Base-by-base conservation (phyloP, 1,284 basidiomycete genomes). In the Fomitopsis pinicola region DNA sequence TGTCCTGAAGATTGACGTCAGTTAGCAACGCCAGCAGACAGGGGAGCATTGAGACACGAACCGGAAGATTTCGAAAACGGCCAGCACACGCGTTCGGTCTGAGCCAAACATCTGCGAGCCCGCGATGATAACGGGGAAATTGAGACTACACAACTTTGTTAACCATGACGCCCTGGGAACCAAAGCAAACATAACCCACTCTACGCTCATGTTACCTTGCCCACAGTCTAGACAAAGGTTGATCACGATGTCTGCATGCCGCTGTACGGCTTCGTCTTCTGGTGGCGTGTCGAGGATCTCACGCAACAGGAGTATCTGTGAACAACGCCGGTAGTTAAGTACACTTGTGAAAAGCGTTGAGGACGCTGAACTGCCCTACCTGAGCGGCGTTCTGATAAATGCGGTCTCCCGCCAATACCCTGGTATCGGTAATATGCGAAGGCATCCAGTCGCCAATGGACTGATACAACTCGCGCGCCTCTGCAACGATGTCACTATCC, bases 121-220 rank as follows among this genome's bases (percentile, higher is more conserved):
- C 45, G 78, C 77, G 44, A 79, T 78, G 64, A 80, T 77, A 55
- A 77, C 76, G 22, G 76, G 78, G 79, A 78, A 79, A 55, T 75
- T 78, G 60, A 80, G 70, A 60, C 77, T 77, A 62, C 33, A 55
- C 48, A 63, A 57, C 14, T 30, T 6, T 33, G 8, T 55, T 30
- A 59, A 36, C 19, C 17, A 54, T 8, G 17, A 44, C 56, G n/a
- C 36, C 19, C 44, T 4, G 42, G 22, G n/a, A 8, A 57, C 57
- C 19, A 30, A 36, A n/a, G 38, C 36, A 28, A 33, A 8, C 38
- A 40, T 40, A 63, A 73, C 72, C 64, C 66, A 78, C 77, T 76
- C 75, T 61, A 72, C 70, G 28, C 71, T 70, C 73, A 74, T 75
- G 56, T 63, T 63, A 35, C 64, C 69, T 62, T 68, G 68, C 33